Conservation (phyloP, 495 filamentous ascomycete genomes). For the Neurospora pannonica region DNA sequence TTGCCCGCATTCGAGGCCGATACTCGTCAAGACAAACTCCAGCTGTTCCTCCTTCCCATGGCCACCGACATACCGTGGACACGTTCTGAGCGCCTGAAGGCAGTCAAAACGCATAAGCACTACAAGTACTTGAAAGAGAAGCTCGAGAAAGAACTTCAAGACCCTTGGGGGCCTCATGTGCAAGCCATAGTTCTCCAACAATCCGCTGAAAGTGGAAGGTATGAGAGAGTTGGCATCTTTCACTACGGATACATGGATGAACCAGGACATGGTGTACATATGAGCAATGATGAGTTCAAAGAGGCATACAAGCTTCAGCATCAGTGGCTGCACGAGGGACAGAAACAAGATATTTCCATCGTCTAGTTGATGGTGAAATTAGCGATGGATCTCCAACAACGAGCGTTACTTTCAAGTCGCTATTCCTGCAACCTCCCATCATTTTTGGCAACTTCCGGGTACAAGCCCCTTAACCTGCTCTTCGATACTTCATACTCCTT, state of each 20-base stretch:
- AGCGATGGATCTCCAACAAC: not conserved
- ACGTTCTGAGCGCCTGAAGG: not conserved
- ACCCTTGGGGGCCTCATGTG: not conserved
- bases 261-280: not conserved
- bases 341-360: not conserved
- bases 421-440: not conserved
- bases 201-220: not conserved
- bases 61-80: not conserved
- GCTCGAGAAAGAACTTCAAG: not conserved
- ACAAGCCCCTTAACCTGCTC: conserved; percentile 5
- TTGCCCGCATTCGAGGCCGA: not conserved
- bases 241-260: not conserved
- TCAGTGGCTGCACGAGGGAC: not conserved
- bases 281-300: not conserved
- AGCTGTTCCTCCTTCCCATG: not conserved
- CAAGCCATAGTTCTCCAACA: not conserved
- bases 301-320: not conserved
- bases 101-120: not conserved
- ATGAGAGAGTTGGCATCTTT: not conserved
- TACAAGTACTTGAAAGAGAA: not conserved
- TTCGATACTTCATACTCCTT: conserved; percentile 10
- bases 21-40: not conserved
- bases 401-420: not conserved
- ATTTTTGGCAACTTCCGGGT: not conserved
- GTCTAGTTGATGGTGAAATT: not conserved